Conservation (phyloP, 1,284 basidiomycete species). For the Microbotryomycetes sp. region DNA sequence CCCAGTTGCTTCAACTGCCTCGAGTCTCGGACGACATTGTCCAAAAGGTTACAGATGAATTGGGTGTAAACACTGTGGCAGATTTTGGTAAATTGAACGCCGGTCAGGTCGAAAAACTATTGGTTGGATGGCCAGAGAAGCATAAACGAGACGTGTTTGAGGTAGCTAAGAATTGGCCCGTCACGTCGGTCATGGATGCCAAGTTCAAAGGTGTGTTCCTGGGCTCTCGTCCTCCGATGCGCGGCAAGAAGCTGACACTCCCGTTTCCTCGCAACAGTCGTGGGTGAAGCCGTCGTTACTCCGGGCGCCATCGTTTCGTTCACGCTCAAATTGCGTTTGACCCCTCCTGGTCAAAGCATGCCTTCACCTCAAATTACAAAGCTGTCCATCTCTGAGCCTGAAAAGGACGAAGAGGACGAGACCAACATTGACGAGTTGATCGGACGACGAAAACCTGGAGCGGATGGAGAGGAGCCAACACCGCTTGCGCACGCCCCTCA, state of each 20-base stretch:
- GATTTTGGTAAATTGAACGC: slow-evolving; percentile 31
- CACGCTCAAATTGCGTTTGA: slow-evolving; percentile 69
- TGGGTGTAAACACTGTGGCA: slow-evolving; percentile 42
- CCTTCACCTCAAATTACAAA: not conserved
- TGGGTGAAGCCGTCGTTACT: slow-evolving; percentile 80
- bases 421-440: slow-evolving; percentile 65
- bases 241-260: slow-evolving; percentile 4
- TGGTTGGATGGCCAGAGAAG: slow-evolving; percentile 50
- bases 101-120: slow-evolving; percentile 41
- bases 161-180: slow-evolving; percentile 67
- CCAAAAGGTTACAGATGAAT: slow-evolving; percentile 43
- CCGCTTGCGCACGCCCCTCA: slow-evolving; percentile 82
- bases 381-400: slow-evolving; percentile 33
- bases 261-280: slow-evolving; percentile 54
- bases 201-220: slow-evolving; percentile 69
- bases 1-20: slow-evolving; percentile 67
- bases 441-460: slow-evolving; percentile 52
- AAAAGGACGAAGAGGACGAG: slow-evolving; percentile 51
- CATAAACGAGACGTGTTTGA: slow-evolving; percentile 58
- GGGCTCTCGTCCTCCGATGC: not conserved
- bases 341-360: slow-evolving; percentile 47
- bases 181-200: slow-evolving; percentile 74
- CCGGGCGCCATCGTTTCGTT: slow-evolving; percentile 86
- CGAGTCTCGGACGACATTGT: slow-evolving; percentile 48
- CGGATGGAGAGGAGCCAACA: slow-evolving; percentile 47